Evolutionary conservation across 805 yeast species (phyloP).

Genomic region (Ogataea neopini): DNA sequence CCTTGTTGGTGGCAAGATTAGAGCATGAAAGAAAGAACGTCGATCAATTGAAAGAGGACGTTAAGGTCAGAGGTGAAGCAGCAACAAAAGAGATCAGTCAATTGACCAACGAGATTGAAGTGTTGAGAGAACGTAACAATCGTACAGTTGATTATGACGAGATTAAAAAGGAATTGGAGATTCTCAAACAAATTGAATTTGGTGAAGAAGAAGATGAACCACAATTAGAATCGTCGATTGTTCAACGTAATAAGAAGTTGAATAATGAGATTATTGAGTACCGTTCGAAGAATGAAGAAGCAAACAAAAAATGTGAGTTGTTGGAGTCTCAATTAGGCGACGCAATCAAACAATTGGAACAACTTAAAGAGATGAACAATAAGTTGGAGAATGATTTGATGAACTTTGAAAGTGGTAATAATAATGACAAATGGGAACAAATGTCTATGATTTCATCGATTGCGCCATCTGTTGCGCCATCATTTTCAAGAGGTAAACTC

Average conservation of each 20-base stretch:
- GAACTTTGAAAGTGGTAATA: conserved; percentile 47
- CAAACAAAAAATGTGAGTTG: conserved; percentile 40
- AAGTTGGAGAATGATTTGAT: conserved; percentile 77
- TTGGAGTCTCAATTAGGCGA: conserved; percentile 41
- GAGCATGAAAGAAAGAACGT: conserved; percentile 46
- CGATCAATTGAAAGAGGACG: conserved; percentile 27
- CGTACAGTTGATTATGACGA: conserved; percentile 74
- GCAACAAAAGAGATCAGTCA: conserved; percentile 48
- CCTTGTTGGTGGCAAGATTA: conserved; percentile 56
- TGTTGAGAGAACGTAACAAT: conserved; percentile 49
- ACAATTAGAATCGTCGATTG: conserved; percentile 40
- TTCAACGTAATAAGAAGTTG: conserved; percentile 70
- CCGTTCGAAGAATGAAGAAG: conserved; percentile 57
- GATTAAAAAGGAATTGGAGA: conserved; percentile 70
- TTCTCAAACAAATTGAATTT: conserved; percentile 74
- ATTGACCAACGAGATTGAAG: conserved; percentile 49
- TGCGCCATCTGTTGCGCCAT: conserved; percentile 30
- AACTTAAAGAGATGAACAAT: conserved; percentile 48
- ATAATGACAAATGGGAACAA: conserved; percentile 55
- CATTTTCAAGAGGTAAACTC: conserved; percentile 32
- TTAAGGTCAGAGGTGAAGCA: conserved; percentile 36
- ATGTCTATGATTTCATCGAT: conserved; percentile 68
- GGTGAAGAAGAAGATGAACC: conserved; percentile 50
- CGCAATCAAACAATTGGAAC: conserved; percentile 40
- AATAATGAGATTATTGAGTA: conserved; percentile 67